These are phyloP conservation scores for Boletus vinaceobasis DNA, from an alignment of 768 basidiomycete species.

Conservation along the genomic window DNA sequence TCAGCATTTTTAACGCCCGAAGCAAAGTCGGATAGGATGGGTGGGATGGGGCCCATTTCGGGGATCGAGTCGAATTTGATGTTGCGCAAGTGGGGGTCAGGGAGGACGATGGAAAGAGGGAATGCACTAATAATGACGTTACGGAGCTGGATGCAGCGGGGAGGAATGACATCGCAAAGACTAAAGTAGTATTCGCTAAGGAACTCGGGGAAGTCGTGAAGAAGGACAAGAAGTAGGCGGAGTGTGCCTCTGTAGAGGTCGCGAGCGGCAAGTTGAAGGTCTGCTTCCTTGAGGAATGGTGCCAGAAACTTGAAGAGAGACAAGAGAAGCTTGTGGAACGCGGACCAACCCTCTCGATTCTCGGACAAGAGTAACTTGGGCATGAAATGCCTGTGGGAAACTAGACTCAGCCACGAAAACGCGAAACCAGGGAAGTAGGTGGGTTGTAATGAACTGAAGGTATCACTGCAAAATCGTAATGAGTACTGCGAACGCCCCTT, in stretches of 20 bases:
- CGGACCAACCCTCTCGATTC: conserved; percentile 94
- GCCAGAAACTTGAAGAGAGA: conserved; percentile 94
- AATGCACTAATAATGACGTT: conserved; percentile 97
- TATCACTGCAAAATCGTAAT: conserved; percentile 57
- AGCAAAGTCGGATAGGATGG: conserved; percentile 88
- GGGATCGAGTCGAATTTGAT: conserved; percentile 71
- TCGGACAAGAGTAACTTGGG: conserved; percentile 86
- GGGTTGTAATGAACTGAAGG: conserved; percentile 93
- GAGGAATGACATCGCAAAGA: conserved; percentile 89
- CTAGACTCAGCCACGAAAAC: conserved; percentile 95
- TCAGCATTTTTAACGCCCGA: conserved; percentile 78
- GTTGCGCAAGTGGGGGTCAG: conserved; percentile 81
- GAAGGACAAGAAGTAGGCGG: conserved; percentile 86
- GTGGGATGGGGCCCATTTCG: conserved; percentile 91
- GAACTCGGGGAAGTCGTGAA: conserved; percentile 99
- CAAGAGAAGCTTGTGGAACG: conserved; percentile 91
- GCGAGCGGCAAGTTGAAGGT: conserved; percentile 74
- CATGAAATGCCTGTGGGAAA: conserved; percentile 97
- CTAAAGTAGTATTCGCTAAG: conserved; percentile 96
- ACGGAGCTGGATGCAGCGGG: conserved; percentile 90
- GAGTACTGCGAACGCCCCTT: background rate
- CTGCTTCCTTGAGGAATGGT: conserved; percentile 83
- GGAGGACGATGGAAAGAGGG: conserved; percentile 74
- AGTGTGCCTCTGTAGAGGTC: conserved; percentile 90
- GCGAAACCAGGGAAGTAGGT: conserved; percentile 97